Evolutionary conservation across 164 flowering plant species (phyloP), one percentile per base, ranked within the genome.

Genomic region (Tetracentron sinense): DNA sequence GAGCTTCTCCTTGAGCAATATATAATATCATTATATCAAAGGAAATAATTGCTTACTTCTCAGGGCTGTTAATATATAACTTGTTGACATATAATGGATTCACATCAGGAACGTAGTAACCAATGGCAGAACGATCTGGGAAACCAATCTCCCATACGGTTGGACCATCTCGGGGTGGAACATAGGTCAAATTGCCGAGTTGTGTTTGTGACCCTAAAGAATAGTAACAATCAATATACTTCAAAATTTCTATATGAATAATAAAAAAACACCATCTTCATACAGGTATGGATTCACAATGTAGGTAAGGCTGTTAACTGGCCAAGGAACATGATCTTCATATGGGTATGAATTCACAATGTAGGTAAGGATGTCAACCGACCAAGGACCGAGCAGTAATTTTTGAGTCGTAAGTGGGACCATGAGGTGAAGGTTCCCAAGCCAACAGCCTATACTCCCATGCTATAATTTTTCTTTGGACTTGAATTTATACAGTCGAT

Each of bases 121-220:
- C 82, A 19, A 51, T 47, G 1, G 86, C 79, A 5, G 83, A 78
- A 5, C 86, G 80, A 65, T 84, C 89, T 22, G 86, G 83, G 46
- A 51, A 74, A 42, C 86, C 89, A 19, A 84, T 82, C 71, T 82
- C 81, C 89, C 89, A 84, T 25, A 82, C 23, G 2, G 84, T 84
- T 31, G 83, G 79, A 59, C 89, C 86, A 60, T 78, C 70, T 76
- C 86, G 72, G 0, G 60, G 67, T 27, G 89, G 86, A 31, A 29
- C 64, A 54, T 61, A 82, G 42, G 50, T 61, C 71, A 84, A 60
- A 58, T 70, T 69, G 15, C 82, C 85, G 55, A 82, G 75, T 52
- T 77, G 52, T 56, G 62, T 69, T 56, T 80, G 61, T 56, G 73
- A 46, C 5, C 76, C 85, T 83, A 78, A 49, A 48, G 28, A 16